Conservation (phyloP, 1,284 basidiomycete genomes). For the Cerioporus squamosus region DNA sequence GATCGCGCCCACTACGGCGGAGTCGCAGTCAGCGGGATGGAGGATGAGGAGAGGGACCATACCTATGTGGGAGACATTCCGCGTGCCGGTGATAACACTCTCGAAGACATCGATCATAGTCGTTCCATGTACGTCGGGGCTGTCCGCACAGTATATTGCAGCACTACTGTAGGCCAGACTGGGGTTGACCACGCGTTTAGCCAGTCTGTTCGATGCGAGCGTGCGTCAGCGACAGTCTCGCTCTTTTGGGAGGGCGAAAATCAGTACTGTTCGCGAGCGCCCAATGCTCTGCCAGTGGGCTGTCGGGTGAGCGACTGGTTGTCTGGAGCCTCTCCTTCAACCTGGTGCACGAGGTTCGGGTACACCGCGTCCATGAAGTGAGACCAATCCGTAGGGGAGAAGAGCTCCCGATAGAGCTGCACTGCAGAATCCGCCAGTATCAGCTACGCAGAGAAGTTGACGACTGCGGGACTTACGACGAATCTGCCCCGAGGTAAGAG, state of each 20-base stretch:
- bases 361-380: constrained; percentile 2
- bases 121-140: constrained; percentile 17
- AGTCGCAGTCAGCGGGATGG: constrained; percentile 19
- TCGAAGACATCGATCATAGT: constrained; percentile 21
- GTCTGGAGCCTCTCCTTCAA: neutral
- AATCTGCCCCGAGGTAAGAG: constrained; percentile 10
- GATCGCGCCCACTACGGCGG: too few relatives aligned
- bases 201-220: too few relatives aligned
- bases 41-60: neutral
- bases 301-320: neutral
- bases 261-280: too few relatives aligned
- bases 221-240: too few relatives aligned
- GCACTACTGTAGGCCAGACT: neutral
- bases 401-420: neutral
- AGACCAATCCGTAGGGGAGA: neutral
- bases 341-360: neutral
- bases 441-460: too few relatives aligned
- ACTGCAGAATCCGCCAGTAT: neutral
- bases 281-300: too few relatives aligned
- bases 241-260: too few relatives aligned
- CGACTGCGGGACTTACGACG: neutral
- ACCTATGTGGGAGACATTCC: constrained; percentile 20
- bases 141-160: constrained; percentile 24
- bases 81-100: constrained; percentile 12
- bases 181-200: too few relatives aligned